phyloP scores from a whole-genome alignment of 2,329 filamentous ascomycete genomes.

The Trichoderma aggressivum region DNA sequence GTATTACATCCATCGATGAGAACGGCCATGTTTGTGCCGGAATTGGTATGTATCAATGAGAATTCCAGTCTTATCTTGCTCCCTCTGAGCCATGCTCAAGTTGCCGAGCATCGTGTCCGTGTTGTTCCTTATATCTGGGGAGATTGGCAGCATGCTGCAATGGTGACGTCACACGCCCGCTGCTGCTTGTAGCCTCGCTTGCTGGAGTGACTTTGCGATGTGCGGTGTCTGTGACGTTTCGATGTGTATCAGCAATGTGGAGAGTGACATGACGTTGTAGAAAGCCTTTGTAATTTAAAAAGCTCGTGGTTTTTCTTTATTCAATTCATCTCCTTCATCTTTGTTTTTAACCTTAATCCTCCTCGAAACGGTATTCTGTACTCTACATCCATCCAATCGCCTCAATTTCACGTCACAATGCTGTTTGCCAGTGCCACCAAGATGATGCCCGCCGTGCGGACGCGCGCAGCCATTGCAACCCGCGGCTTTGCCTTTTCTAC shows the following conservation, averaged over 20 bases:
- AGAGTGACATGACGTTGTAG: slow-evolving; percentile 2
- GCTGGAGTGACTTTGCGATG: neutral
- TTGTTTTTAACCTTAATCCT: neutral
- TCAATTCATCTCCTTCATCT: neutral
- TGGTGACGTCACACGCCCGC: slow-evolving; percentile 22
- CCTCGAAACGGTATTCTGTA: neutral
- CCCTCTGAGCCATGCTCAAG: neutral
- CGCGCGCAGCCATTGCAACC: slow-evolving; percentile 26
- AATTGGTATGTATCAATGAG: neutral
- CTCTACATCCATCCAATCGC: neutral
- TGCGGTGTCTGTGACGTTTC: slow-evolving; percentile 17
- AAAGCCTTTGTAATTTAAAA: neutral
- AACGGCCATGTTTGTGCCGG: neutral
- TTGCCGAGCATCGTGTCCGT: neutral
- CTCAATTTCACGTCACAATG: neutral
- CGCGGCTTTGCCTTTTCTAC: slow-evolving; percentile 31
- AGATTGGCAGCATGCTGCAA: slow-evolving; percentile 9
- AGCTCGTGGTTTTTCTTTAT: neutral
- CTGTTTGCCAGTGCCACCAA: neutral
- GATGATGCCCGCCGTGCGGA: slow-evolving; percentile 30
- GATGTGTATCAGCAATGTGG: slow-evolving; percentile 1
- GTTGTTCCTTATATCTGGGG: neutral
- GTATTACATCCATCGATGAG: neutral
- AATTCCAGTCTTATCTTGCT: neutral
- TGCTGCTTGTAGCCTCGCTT: neutral